Evolutionary conservation across 192 early-diverging fungal genomes (phyloP).

Genomic region (Backusella parvicylindrica): DNA sequence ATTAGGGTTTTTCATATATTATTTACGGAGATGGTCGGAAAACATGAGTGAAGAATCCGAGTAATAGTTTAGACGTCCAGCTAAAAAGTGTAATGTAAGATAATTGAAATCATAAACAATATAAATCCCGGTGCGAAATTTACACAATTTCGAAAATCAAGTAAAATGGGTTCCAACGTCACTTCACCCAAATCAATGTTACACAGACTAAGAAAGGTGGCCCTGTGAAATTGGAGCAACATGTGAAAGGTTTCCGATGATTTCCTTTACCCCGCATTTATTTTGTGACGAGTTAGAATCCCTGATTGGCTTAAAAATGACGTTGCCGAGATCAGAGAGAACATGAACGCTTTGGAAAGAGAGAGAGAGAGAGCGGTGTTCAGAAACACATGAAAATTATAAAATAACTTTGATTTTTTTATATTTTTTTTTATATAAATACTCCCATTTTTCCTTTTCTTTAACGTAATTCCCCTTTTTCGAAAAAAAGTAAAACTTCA

Average conservation of each 20-base stretch:
- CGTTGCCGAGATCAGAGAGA: background rate
- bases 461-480: conserved; percentile 11
- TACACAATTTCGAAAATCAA: background rate
- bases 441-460: background rate
- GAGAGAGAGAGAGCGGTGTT: conserved; percentile 19
- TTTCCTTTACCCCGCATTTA: conserved; percentile 20
- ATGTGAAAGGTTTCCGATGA: conserved; percentile 17
- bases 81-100: background rate
- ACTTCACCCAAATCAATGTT: background rate
- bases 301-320: conserved; percentile 16
- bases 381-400: conserved; percentile 17
- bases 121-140: conserved; percentile 1
- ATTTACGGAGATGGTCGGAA: conserved; percentile 13
- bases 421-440: conserved; percentile 10
- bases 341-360: background rate
- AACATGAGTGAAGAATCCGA: background rate
- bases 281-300: background rate
- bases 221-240: background rate
- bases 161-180: background rate
- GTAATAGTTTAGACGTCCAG: conserved; percentile 11
- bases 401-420: conserved; percentile 13
- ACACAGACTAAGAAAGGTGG: background rate
- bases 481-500: background rate
- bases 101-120: background rate
- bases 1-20: background rate